Evolutionary conservation across 2,329 filamentous ascomycete genomes (phyloP).

Genomic region (Penicillium sp.): DNA sequence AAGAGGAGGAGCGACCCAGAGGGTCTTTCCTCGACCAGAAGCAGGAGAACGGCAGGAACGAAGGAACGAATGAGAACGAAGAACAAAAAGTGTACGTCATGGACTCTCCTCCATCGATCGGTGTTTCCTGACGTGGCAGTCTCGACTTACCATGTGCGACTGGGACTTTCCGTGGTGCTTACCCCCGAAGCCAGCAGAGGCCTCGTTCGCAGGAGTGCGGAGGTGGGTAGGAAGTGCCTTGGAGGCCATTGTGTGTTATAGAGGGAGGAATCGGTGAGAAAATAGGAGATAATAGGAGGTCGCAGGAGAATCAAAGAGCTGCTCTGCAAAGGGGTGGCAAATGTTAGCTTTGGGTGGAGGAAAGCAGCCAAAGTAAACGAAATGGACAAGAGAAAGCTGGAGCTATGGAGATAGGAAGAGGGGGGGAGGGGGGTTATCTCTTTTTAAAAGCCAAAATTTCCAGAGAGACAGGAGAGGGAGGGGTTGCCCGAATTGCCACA

Average conservation of each 20-base stretch:
- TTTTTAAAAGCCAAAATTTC: constrained; percentile 6
- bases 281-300: constrained; percentile 11
- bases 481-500: constrained; percentile 37
- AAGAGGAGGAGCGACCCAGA: neutral
- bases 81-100: neutral
- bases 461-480: constrained; percentile 19
- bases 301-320: constrained; percentile 12
- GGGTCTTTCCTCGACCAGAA: neutral
- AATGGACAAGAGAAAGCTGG: neutral
- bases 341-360: constrained; percentile 9
- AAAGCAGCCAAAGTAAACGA: neutral
- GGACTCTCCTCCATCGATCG: neutral
- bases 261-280: constrained; percentile 10
- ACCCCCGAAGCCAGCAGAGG: constrained; percentile 46
- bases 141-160: constrained; percentile 60
- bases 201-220: constrained; percentile 63
- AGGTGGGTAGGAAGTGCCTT: constrained; percentile 85
- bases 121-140: neutral
- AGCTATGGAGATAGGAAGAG: neutral
- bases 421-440: constrained; percentile 7
- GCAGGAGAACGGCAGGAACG: neutral
- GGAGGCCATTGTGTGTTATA: constrained; percentile 66
- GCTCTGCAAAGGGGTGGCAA: constrained; percentile 9
- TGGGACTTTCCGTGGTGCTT: constrained; percentile 63
- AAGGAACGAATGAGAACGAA: neutral